Evolutionary conservation across 2,329 filamentous ascomycete genomes (phyloP), one percentile per base, ranked within the genome.

Genomic region (Penicillium sp.): DNA sequence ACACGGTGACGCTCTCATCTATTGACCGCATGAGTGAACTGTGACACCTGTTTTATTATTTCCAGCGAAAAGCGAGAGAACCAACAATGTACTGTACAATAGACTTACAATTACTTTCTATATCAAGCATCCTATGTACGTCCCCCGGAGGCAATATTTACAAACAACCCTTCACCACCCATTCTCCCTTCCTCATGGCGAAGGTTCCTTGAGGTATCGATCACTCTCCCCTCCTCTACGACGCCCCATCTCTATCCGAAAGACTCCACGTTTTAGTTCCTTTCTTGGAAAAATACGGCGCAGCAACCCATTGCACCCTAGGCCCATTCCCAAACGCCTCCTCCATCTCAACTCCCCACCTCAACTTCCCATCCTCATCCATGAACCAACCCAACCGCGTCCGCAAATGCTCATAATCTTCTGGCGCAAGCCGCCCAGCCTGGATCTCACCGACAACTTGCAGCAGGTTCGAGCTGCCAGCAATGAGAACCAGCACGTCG

Each of bases 261-360:
- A 58, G 37, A 54, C 38, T 57, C 65, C 62, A 65, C 14, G 52
- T 65, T 14, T 55, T 52, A 25, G 35, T 55, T 22, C 58, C 59
- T 1, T 56, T 57, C 46, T 60, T 60, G 22, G 54, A 62, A 37
- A 65, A 63, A 14, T 53, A 37, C 16, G 64, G 60, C 40, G 56
- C 49, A 42, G 62, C 55, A 19, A 65, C 55, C 65, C 65, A 66
- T 19, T 66, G 51, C 11, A 66, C 58, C 28, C 52, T 43, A 10
- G 62, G 58, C 4, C 62, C 62, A 25, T 62, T 59, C 6, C 56
- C 42, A 55, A 58, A 65, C 46, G 62, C 60, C 22, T 65, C 57
- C 48, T 57, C 63, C 65, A 67, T 64, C 43, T 67, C 65, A 33
- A 65, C 58, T 1, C 65, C 65, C 65, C 65, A 67, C 14, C 65